phyloP scores from a whole-genome alignment of 768 basidiomycete genomes.

The Sistotremastrum niveocremeum region DNA sequence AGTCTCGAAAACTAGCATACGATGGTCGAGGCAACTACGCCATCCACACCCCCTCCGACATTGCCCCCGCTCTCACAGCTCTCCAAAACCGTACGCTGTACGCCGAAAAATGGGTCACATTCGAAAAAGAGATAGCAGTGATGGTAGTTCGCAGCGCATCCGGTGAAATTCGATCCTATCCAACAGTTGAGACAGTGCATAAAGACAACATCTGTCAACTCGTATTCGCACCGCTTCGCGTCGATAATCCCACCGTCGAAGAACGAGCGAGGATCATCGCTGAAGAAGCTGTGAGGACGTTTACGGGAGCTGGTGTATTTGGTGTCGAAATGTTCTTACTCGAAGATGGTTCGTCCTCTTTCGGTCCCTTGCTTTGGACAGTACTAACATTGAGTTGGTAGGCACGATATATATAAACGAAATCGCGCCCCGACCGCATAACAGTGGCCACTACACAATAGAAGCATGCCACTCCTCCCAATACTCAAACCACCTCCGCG shows the following conservation, averaged over 20 bases:
- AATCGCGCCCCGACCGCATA: constrained; percentile 95
- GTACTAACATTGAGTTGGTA: constrained; percentile 15
- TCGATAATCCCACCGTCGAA: constrained; percentile 37
- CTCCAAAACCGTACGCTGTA: constrained; percentile 68
- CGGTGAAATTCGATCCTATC: constrained; percentile 74
- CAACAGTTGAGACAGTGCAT: constrained; percentile 90
- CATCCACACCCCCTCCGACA: constrained; percentile 15
- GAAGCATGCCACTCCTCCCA: constrained; percentile 96
- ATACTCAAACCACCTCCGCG: constrained; percentile 93
- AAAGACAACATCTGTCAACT: constrained; percentile 89
- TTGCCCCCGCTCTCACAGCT: constrained; percentile 23
- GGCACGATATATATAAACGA: constrained; percentile 82
- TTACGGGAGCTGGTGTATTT: constrained; percentile 86
- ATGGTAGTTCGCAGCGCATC: constrained; percentile 80
- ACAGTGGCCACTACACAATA: constrained; percentile 97
- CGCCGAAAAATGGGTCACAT: constrained; percentile 89
- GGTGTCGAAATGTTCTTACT: constrained; percentile 98
- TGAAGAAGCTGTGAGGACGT: constrained; percentile 62
- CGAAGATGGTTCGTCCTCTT: constrained; percentile 48
- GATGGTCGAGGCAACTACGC: constrained; percentile 89
- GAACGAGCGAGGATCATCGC: constrained; percentile 57
- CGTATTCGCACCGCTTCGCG: constrained; percentile 78
- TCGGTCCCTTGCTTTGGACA: background rate
- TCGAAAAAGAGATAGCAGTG: constrained; percentile 82
- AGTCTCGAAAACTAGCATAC: constrained; percentile 89